Conservation (phyloP, 768 basidiomycete species). For the Cubamyces sp. region DNA sequence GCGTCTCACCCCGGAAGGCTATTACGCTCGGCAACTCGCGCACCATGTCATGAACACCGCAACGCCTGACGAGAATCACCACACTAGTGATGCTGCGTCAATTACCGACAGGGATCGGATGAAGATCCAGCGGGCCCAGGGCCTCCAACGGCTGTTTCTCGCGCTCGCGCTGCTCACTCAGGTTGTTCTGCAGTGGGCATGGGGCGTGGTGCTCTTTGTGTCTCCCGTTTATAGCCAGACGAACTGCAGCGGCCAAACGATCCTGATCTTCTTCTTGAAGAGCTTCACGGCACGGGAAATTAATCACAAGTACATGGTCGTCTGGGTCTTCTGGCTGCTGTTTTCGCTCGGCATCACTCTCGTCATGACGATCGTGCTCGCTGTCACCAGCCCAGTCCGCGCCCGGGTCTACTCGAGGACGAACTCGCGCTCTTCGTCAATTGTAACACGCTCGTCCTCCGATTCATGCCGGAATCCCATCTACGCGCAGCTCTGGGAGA, state of each 20-base stretch:
- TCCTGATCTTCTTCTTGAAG: conserved; percentile 27
- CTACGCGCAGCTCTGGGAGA: not conserved
- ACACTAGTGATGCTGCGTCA: not conserved
- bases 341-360: conserved; percentile 33
- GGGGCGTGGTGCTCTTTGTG: conserved; percentile 34
- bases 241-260: conserved; percentile 28
- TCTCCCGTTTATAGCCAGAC: conserved; percentile 29
- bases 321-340: conserved; percentile 34
- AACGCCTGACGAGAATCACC: conserved; percentile 7
- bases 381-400: conserved; percentile 23
- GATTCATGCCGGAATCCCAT: not conserved
- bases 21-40: conserved; percentile 23
- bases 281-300: conserved; percentile 21
- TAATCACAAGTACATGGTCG: conserved; percentile 26
- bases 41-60: conserved; percentile 17
- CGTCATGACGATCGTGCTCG: conserved; percentile 28
- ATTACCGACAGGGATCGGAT: conserved; percentile 18
- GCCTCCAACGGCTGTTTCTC: conserved; percentile 27
- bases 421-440: conserved; percentile 12
- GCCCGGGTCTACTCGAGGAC: conserved; percentile 7
- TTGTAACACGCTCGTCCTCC: conserved; percentile 1
- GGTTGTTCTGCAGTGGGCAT: conserved; percentile 35
- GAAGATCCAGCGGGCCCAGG: conserved; percentile 26
- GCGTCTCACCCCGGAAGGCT: conserved; percentile 27
- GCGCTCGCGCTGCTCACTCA: conserved; percentile 33